Percentiles rank a stretch among this genome's conserved stretches.
These are phyloP conservation scores for Puccinia sorghi DNA, from an alignment of 1,284 basidiomycete genomes.

Conservation along the genomic window DNA sequence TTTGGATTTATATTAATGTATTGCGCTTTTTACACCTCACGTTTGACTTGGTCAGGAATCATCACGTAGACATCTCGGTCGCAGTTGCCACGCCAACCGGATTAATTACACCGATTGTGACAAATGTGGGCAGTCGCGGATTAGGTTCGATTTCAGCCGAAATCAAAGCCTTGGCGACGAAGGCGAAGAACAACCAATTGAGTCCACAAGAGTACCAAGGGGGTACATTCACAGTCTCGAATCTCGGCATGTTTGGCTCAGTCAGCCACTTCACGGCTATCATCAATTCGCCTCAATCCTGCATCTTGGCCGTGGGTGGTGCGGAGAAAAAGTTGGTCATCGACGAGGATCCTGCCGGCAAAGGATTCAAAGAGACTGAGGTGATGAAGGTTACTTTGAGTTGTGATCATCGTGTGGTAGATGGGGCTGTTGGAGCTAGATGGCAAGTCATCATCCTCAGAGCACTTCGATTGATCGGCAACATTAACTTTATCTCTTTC, in stretches of 20 bases:
- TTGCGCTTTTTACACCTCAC: neutral
- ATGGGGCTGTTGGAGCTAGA: slow-evolving; percentile 74
- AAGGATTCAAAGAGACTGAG: slow-evolving; percentile 86
- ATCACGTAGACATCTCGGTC: slow-evolving; percentile 93
- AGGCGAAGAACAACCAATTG: slow-evolving; percentile 94
- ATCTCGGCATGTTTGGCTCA: slow-evolving; percentile 92
- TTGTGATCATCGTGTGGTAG: slow-evolving; percentile 78
- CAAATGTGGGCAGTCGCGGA: slow-evolving; percentile 87
- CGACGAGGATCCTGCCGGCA: slow-evolving; percentile 76
- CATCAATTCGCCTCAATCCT: slow-evolving; percentile 98
- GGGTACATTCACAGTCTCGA: slow-evolving; percentile 98
- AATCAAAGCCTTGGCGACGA: slow-evolving; percentile 87
- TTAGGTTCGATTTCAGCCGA: slow-evolving; percentile 87
- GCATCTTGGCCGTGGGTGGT: slow-evolving; percentile 91
- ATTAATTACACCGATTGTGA: slow-evolving; percentile 96
- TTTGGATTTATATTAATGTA: neutral
- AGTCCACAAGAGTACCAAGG: slow-evolving; percentile 95
- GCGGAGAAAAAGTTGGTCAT: slow-evolving; percentile 85
- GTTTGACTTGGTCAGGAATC: slow-evolving; percentile 67
- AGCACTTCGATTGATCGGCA: neutral
- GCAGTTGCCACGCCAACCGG: slow-evolving; percentile 95
- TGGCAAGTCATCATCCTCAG: slow-evolving; percentile 63
- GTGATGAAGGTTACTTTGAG: slow-evolving; percentile 96
- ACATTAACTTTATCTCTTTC: neutral
- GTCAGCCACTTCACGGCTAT: slow-evolving; percentile 92